These are phyloP conservation scores for Rhododendron williamsianum DNA, from an alignment of 148 eudicot species.

Conservation along the genomic window DNA sequence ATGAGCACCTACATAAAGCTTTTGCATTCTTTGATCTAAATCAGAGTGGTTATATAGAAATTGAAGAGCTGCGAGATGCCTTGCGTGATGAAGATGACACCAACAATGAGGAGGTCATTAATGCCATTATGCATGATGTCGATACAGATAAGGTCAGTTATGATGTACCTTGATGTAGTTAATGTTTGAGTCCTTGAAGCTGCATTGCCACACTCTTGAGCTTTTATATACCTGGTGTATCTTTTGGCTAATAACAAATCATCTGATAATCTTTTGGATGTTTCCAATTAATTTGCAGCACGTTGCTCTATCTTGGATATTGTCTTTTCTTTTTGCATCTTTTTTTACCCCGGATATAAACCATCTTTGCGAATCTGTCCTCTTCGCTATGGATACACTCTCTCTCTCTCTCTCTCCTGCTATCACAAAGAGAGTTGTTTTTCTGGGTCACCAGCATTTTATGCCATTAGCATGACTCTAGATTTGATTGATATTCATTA, in stretches of 20 bases:
- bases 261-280: background rate
- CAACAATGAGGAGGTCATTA: slow-evolving; percentile 54
- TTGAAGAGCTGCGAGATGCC: slow-evolving; percentile 68
- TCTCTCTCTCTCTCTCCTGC: background rate
- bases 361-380: background rate
- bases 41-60: slow-evolving; percentile 66
- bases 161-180: slow-evolving; percentile 1
- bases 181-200: background rate
- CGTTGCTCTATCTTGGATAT: background rate
- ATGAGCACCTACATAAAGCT: slow-evolving; percentile 74
- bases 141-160: slow-evolving; percentile 71
- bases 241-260: slow-evolving; percentile 1
- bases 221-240: background rate
- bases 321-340: background rate
- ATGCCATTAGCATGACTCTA: background rate
- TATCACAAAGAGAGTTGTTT: background rate
- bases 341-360: background rate
- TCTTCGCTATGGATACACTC: background rate
- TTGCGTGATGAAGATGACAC: slow-evolving; percentile 55
- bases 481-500: background rate
- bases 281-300: background rate
- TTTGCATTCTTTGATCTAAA: slow-evolving; percentile 67
- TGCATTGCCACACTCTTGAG: background rate
- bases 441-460: background rate
- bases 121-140: slow-evolving; percentile 78